phyloP scores from a whole-genome alignment of 2,329 filamentous ascomycete species.

The Gremmenia infestans region DNA sequence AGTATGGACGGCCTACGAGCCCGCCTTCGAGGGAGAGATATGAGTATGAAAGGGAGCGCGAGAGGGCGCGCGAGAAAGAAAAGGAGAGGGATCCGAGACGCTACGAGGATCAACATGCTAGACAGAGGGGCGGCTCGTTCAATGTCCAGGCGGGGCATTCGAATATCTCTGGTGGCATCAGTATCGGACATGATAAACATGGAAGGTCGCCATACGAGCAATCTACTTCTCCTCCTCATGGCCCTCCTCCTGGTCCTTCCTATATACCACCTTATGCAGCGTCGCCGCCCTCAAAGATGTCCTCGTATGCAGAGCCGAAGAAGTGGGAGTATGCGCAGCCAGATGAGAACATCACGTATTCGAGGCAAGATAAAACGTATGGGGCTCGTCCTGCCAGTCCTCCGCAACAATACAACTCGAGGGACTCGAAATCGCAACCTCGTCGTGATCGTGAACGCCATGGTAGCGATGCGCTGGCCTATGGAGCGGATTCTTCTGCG shows the following conservation, averaged over 20 bases:
- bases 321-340: conserved; percentile 37
- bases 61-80: conserved; percentile 25
- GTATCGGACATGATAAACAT: conserved; percentile 18
- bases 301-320: conserved; percentile 29
- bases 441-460: conserved; percentile 10
- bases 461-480: conserved; percentile 3
- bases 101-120: conserved; percentile 18
- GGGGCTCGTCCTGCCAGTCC: conserved; percentile 15
- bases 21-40: conserved; percentile 11
- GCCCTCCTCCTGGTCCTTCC: no score
- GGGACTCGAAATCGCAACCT: background rate
- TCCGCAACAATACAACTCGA: conserved; percentile 1
- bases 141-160: conserved; percentile 22
- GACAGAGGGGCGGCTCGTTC: conserved; percentile 24
- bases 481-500: conserved; percentile 8
- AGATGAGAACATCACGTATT: conserved; percentile 33
- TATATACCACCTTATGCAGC: background rate
- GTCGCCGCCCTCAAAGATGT: background rate
- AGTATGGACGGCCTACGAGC: conserved; percentile 10
- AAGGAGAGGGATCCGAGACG: conserved; percentile 20
- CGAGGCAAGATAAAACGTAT: conserved; percentile 22
- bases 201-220: conserved; percentile 9
- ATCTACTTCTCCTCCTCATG: conserved; percentile 6
- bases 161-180: conserved; percentile 22
- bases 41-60: conserved; percentile 22